Evolutionary conservation across 805 yeast species (phyloP), one percentile per base, ranked within the genome.

Genomic region (Ogataea kodamae): DNA sequence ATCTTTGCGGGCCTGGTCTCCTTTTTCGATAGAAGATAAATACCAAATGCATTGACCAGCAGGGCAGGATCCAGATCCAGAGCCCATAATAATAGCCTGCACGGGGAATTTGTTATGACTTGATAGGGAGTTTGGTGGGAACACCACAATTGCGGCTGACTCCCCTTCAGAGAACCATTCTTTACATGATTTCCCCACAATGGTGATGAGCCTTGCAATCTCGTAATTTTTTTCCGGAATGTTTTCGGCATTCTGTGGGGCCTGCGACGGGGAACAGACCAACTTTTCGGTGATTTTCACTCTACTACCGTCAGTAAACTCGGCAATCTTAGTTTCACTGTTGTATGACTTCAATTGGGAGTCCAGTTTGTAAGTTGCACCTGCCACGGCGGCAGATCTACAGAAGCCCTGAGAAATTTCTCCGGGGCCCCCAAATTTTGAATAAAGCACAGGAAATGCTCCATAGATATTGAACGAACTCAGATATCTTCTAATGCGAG

Each of bases 301-400:
- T 31, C 67, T 64, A 11, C 88, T 72, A 18, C 94, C 92, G 57
- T 89, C 96, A 39, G 72, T 66, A 45, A 85, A 77, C 23, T 66
- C 65, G 6, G 95, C 96, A 15, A 77, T 65, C 50, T 83, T 80
- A 18, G 75, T 64, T 17, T 57, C 62, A 21, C 81, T 76, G 55
- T 90, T 90, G 61, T 67, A 87, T 22, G 76, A 74, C 5, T 63
- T 63, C 33, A 90, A 60, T 23, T 69, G 64, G 10, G 92, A 81
- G 53, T 81, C 78, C 36, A 90, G 68, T 58, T 88, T 87, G 63
- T 92, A 90, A 20, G 94, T 86, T 35, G 97, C 82, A 35, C 97
- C 97, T 12, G 92, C 97, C 43, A 90, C 97, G 9, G 98, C 98
- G 3, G 97, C 97, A 38, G 95, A 83, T 49, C 98, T 73, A 63